A percentile compares a stretch with the other conserved stretches of the same genome.
phyloP scores from a whole-genome alignment of 192 early-diverging fungal species.

The Backusella tuberculispora region DNA sequence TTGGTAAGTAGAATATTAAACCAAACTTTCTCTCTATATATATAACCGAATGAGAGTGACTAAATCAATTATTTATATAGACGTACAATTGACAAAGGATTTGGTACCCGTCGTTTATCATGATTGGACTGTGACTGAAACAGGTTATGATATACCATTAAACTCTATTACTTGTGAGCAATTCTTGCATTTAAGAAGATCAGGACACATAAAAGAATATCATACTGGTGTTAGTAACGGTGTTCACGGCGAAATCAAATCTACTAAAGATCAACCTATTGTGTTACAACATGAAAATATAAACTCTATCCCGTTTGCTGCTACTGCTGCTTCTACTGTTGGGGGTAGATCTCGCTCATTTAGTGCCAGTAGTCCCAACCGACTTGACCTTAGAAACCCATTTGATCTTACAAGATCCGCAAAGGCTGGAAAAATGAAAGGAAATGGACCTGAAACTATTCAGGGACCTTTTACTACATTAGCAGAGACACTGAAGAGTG shows the following conservation, averaged over 20 bases:
- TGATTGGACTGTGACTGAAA: conserved; percentile 86
- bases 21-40: background rate
- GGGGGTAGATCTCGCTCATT: conserved; percentile 51
- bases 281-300: background rate
- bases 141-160: conserved; percentile 69
- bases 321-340: background rate
- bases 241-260: conserved; percentile 26
- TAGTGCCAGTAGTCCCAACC: conserved; percentile 14
- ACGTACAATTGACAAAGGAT: conserved; percentile 93
- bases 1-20: conserved; percentile 54
- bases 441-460: conserved; percentile 79
- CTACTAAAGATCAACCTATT: conserved; percentile 19
- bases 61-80: conserved; percentile 35
- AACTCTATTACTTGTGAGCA: conserved; percentile 69
- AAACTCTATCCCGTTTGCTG: background rate
- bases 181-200: conserved; percentile 62
- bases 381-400: background rate
- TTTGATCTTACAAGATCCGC: conserved; percentile 29
- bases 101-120: conserved; percentile 88
- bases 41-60: background rate
- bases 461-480: conserved; percentile 87
- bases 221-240: conserved; percentile 40
- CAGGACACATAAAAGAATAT: conserved; percentile 46
- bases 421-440: conserved; percentile 60
- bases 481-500: conserved; percentile 70